Evolutionary conservation across 768 basidiomycete species (phyloP).

Genomic region (Termitomyces eurrhizus): DNA sequence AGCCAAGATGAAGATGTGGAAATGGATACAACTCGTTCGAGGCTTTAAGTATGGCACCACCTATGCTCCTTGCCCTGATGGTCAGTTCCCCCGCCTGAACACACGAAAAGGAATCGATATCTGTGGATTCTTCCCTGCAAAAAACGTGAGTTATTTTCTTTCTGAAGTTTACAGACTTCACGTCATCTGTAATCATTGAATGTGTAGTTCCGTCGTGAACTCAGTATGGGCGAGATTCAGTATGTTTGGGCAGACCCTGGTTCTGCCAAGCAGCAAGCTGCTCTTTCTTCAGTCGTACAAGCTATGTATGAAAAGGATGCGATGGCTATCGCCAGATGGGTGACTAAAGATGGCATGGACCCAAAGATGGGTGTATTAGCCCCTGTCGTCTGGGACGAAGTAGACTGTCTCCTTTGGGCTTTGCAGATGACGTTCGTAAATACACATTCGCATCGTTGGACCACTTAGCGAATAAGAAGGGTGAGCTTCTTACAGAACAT

Average conservation of each 20-base stretch:
- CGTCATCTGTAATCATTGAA: background rate
- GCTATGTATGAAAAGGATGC: conserved; percentile 69
- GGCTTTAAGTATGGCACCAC: conserved; percentile 91
- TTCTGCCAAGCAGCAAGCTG: conserved; percentile 70
- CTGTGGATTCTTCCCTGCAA: conserved; percentile 71
- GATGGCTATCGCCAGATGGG: conserved; percentile 83
- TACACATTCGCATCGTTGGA: conserved; percentile 84
- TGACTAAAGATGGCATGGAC: conserved; percentile 65
- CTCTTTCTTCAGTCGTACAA: conserved; percentile 81
- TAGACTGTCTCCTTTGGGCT: conserved; percentile 88
- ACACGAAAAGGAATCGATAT: conserved; percentile 87
- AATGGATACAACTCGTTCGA: conserved; percentile 52
- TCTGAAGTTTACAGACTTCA: background rate
- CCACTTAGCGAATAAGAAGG: conserved; percentile 68
- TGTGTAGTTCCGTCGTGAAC: conserved; percentile 74
- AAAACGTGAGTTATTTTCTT: conserved; percentile 46
- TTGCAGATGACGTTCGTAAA: conserved; percentile 89
- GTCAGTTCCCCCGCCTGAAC: conserved; percentile 70
- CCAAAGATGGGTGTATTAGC: conserved; percentile 83
- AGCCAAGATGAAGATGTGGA: conserved; percentile 24
- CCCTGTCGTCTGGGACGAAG: conserved; percentile 56
- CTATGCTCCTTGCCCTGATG: conserved; percentile 83
- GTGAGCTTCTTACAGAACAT: conserved; percentile 70
- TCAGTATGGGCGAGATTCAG: conserved; percentile 78
- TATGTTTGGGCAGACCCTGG: conserved; percentile 79